These are phyloP conservation scores for Favolaschia claudopus DNA, from an alignment of 768 basidiomycete species.

Conservation along the genomic window DNA sequence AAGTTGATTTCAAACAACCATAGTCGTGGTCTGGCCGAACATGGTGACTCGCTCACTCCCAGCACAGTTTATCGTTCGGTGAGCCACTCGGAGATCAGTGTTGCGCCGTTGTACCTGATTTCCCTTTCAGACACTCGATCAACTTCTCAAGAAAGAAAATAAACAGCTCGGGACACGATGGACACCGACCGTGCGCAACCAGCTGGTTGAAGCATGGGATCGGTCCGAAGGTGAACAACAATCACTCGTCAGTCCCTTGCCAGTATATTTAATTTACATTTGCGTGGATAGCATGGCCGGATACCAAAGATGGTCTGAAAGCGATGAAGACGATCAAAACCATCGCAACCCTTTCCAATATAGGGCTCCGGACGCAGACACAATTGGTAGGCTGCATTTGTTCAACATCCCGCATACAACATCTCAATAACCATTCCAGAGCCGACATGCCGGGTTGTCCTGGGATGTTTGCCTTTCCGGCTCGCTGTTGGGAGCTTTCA, in stretches of 20 bases:
- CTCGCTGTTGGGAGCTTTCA: conserved; percentile 11
- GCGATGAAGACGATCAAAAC: conserved; percentile 23
- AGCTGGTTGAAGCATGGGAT: conserved; percentile 21
- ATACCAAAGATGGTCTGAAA: conserved; percentile 18
- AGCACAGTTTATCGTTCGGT: conserved; percentile 18
- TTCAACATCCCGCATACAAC: not conserved
- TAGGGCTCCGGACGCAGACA: conserved; percentile 18
- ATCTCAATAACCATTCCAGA: not conserved
- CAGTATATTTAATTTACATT: not conserved
- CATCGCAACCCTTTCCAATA: conserved; percentile 17
- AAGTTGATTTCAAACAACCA: not conserved
- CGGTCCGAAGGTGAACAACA: not conserved
- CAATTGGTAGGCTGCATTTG: conserved; percentile 13
- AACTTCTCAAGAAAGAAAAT: conserved; percentile 10
- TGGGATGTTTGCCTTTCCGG: conserved; percentile 26
- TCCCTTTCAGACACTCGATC: conserved; percentile 14
- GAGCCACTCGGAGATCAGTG: not conserved
- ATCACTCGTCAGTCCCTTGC: not conserved
- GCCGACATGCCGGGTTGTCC: conserved; percentile 19
- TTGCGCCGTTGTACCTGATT: not conserved
- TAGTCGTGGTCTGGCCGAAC: conserved; percentile 19
- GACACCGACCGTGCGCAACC: conserved; percentile 18
- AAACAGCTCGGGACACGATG: not conserved
- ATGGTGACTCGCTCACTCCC: conserved; percentile 12
- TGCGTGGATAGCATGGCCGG: conserved; percentile 19